Evolutionary conservation across 345 rosid species (phyloP).

Genomic region (Orychophragmus violaceus): DNA sequence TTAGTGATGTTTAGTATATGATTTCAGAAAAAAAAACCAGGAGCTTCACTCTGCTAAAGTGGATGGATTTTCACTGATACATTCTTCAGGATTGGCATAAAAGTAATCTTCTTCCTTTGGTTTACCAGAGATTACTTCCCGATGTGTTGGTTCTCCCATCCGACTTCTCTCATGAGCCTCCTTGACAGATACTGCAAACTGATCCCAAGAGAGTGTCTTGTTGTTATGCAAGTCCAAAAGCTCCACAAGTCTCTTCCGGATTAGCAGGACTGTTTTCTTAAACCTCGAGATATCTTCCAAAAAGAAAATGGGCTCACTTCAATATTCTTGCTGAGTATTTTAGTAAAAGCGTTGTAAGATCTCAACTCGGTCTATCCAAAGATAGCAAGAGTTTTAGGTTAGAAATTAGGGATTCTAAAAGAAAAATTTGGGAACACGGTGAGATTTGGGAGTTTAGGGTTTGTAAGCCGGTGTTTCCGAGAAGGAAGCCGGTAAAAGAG

Average conservation of each 20-base stretch:
- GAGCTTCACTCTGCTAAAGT: no score
- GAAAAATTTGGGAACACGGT: no score
- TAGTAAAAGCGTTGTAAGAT: background rate
- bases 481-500: no score
- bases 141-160: slow-evolving; percentile 53
- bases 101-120: slow-evolving; percentile 98
- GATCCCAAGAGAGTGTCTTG: background rate
- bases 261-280: slow-evolving; percentile 56
- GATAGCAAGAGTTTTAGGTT: no score
- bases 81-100: slow-evolving; percentile 88
- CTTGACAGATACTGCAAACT: background rate
- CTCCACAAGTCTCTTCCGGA: slow-evolving; percentile 31
- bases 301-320: background rate
- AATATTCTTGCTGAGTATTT: background rate
- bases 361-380: no score
- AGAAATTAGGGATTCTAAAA: no score
- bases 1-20: no score
- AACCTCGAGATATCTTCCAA: slow-evolving; percentile 67
- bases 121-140: slow-evolving; percentile 54
- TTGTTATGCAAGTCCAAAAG: background rate
- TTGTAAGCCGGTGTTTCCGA: no score
- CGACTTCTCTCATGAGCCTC: background rate
- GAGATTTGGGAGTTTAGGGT: no score
- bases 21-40: no score
- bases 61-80: no score